phyloP scores from a whole-genome alignment of 345 rosid species.

The Acer campestre region DNA sequence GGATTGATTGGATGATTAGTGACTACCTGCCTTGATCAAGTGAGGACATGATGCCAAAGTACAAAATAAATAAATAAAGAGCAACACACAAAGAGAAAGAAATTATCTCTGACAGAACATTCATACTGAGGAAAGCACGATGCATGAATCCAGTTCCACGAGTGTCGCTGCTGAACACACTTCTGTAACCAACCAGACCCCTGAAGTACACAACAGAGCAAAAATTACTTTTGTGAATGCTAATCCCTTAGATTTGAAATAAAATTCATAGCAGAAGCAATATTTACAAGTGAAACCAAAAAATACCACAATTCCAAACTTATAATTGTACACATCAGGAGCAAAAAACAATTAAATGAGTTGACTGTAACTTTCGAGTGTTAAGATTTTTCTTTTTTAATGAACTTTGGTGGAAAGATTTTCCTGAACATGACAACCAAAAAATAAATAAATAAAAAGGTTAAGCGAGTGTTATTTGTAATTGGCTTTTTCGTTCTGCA shows the following conservation, averaged over 20 bases:
- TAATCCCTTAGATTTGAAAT: background rate
- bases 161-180: slow-evolving; percentile 97
- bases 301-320: background rate
- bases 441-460: background rate
- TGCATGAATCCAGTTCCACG: slow-evolving; percentile 99
- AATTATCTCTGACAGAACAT: slow-evolving; percentile 18
- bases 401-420: background rate
- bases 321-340: background rate
- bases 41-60: background rate
- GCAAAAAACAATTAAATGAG: background rate
- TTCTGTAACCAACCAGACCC: slow-evolving; percentile 97
- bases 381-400: background rate
- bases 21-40: background rate
- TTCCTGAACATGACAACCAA: background rate
- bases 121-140: slow-evolving; percentile 91
- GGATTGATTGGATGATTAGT: background rate
- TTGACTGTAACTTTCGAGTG: no score
- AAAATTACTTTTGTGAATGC: background rate
- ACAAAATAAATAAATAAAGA: background rate
- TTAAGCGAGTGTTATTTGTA: background rate
- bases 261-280: background rate
- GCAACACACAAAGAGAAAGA: background rate
- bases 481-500: background rate
- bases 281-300: background rate
- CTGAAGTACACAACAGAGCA: slow-evolving; percentile 38